Base-by-base conservation (phyloP, 2,329 filamentous ascomycete genomes). In the Nigrospora sphaerica region DNA sequence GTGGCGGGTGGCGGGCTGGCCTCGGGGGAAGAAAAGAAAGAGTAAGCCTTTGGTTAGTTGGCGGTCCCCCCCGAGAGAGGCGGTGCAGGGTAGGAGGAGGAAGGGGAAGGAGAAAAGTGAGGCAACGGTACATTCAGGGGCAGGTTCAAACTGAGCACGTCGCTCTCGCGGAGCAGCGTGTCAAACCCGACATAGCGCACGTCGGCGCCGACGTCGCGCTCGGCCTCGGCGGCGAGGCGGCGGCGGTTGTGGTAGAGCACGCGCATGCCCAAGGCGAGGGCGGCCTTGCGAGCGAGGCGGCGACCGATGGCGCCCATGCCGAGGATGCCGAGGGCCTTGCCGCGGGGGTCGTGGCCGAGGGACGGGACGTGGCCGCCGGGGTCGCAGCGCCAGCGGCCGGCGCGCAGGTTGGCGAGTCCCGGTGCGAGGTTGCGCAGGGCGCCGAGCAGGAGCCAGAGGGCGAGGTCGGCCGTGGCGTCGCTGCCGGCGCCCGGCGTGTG, bases 291-390 rank as follows among this genome's bases (percentile, higher is more conserved):
- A 32, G 85, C 87, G 56, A 93, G 66, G 58, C 89, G 88, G 33
- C 84, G 73, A 1, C 89, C 88, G 50, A 95, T 93, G 3, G 88
- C 87, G 17, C 88, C 88, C 87, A 93, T 92, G 7, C 88, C 88
- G 36, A 95, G 63, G 49, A 95, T 89, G 0, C 88, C 88, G 6
- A 95, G 73, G 1, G 83, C 70, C 64, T 92, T 93, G 33, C 85
- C 86, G 62, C 86, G 74, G 1, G 88, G 88, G 58, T 93, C 88
- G 59, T 87, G 85, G 12, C 88, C 88, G 6, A 81, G 68, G 1
- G 82, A 73, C 1, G 77, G 74, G 7, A 70, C 63, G 6, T 65
- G 60, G 1, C 70, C 66, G 5, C 16, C 33, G 12, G 45, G 33
- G 14, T 64, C 62, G 4, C 85, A 86, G 44, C 80, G 75, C 85